Base-by-base conservation (phyloP, 441 rosid genomes). In the Biscutella laevigata region DNA sequence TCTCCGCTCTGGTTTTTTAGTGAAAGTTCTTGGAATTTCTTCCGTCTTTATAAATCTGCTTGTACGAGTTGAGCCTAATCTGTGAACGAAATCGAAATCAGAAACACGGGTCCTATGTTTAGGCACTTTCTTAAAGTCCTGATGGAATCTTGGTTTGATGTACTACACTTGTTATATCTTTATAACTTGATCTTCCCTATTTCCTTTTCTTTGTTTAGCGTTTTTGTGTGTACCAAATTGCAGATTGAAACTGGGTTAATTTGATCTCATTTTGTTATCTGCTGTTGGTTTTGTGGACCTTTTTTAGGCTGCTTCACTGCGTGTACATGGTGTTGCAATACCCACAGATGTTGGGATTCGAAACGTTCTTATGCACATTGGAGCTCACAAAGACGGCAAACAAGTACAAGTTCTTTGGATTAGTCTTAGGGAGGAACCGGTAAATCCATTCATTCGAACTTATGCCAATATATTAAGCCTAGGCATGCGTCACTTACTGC, bases 341-440 rank as follows among this genome's bases (percentile, higher is more conserved):
- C 97, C 99, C 10, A 94, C 95, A 1, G 57, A 77, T 26, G 86
- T 71, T 68, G 99, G 99, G 12, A 88, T 89, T 16, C 80, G 74
- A 20, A 94, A 94, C 61, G 95, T 94, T 51, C 94, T 88, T 19
- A 86, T 81, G 71, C 81, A 86, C 45, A 78, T 86, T 40, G 88
- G 95, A 33, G 88, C 90, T 28, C 78, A 74, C 35, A 80, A 74
- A 50, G 88, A 79, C 12, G 80, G 78, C 49, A 76, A 69, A 59
- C 74, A 66, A 64, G 78, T 74, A 4, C 67, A 72, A 65, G 77
- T 86, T 72, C 82, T 88, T 52, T 94, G 97, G 99, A 76, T 94
- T 74, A 86, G 77, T 68, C 99, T 94, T 50, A 90, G 97, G 0
- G 99, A 88, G 72, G 99, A 94, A 69, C 97, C 97, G 72, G 95